These are phyloP conservation scores for Cercospora beticola DNA, from an alignment of 2,329 filamentous ascomycete genomes.

Conservation along the genomic window DNA sequence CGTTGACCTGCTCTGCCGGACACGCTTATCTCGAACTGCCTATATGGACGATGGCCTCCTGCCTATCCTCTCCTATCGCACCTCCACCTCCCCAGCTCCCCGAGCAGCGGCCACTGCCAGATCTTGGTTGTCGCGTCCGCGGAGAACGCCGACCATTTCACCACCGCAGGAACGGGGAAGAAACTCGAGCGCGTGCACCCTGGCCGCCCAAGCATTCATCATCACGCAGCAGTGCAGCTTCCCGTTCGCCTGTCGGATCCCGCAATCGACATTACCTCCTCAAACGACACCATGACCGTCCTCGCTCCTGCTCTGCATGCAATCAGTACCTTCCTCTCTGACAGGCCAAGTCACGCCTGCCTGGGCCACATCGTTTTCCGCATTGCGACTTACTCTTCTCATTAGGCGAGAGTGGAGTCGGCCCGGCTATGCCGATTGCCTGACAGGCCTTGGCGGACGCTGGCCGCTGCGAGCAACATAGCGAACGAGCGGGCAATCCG, in stretches of 20 bases:
- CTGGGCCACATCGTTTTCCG: background rate
- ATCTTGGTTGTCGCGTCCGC: background rate
- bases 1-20: background rate
- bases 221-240: background rate
- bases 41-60: background rate
- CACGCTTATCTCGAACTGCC: background rate
- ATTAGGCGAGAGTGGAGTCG: constrained; percentile 2
- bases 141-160: background rate
- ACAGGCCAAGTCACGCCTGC: background rate
- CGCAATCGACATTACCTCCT: background rate
- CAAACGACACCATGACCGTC: background rate
- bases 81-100: background rate
- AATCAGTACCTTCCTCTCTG: background rate
- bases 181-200: background rate
- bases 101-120: background rate
- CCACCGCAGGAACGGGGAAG: background rate
- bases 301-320: background rate
- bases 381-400: background rate
- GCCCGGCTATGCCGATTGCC: background rate
- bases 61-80: background rate
- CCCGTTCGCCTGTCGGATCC: constrained; percentile 1
- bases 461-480: background rate
- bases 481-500: background rate
- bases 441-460: background rate
- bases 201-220: background rate